Base-by-base conservation (phyloP, 306 rosid genomes). In the Rubus parviflorus region DNA sequence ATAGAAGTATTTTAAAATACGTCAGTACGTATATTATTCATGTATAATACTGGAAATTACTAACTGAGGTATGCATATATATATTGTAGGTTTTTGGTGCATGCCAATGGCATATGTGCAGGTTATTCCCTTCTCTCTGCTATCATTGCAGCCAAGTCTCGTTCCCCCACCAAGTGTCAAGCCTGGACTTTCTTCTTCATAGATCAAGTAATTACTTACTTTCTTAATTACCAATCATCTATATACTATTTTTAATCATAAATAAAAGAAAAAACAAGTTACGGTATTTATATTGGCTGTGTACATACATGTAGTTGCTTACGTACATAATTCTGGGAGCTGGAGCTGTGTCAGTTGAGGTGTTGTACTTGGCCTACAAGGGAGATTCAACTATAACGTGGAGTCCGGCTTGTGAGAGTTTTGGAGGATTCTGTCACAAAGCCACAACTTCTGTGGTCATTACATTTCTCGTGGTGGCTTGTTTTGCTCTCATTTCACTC, bases 41-140 rank as follows among this genome's bases (percentile, higher is more conserved):
- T n/a, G n/a, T n/a, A n/a, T n/a, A n/a, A n/a, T 30, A 30, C 35
- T 30, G 35, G 35, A 30, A 30, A 30, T 30, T 30, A 30, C 35
- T 30, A 30, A 30, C 35, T 30, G 35, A 30, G 35, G 35, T 30
- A 30, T 30, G 35, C 35, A 30, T 30, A 30, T 30, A 30, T 0
- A 45, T 2, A n/a, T 30, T 79, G 83, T 68, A 94, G 98, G 97
- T 90, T 88, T 84, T 79, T 94, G 92, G 97, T 94, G 80, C 87
- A 92, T 82, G 97, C 90, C 4, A 94, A 94, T 73, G 97, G 97
- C 8, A 85, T 94, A 4, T 94, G 98, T 15, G 98, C 97, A 1
- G 98, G 97, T 12, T 94, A 92, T 79, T 92, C 97, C 8, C 88
- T 94, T 52, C 89, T 94, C 14, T 90, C 97, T 37, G 97, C 98